Percentiles rank a stretch among this genome's conserved stretches.
These are phyloP conservation scores for Exserohilum rostratum DNA, from an alignment of 2,329 filamentous ascomycete species.

Conservation along the genomic window DNA sequence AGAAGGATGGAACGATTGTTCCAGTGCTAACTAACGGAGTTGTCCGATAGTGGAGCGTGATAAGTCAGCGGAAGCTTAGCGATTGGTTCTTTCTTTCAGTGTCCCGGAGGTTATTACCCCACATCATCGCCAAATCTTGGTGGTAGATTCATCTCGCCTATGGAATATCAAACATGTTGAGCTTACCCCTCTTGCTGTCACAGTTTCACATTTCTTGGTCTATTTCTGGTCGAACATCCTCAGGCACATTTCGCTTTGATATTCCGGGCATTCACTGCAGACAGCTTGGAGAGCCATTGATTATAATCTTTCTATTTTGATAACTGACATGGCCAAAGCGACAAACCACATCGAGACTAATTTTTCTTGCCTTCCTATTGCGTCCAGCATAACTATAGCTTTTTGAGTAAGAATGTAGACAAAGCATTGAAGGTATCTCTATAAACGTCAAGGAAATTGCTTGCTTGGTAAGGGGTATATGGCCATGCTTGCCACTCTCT, in stretches of 20 bases:
- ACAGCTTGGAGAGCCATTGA: too few relatives aligned
- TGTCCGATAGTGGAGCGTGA: conserved; percentile 30
- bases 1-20: conserved; percentile 4
- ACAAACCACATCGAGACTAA: background rate
- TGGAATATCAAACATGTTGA: too few relatives aligned
- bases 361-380: too few relatives aligned
- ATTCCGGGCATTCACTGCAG: too few relatives aligned
- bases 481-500: background rate
- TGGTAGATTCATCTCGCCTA: too few relatives aligned
- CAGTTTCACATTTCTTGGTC: too few relatives aligned
- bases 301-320: background rate
- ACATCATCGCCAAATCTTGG: background rate
- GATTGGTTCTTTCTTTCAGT: conserved; percentile 1
- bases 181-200: too few relatives aligned
- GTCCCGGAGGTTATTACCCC: background rate
- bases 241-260: too few relatives aligned
- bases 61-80: conserved; percentile 24
- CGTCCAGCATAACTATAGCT: background rate
- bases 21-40: conserved; percentile 19
- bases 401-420: background rate
- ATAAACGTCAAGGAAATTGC: too few relatives aligned
- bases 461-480: background rate
- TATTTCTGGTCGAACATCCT: too few relatives aligned
- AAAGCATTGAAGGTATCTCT: background rate
- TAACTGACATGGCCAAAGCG: background rate